Evolutionary conservation across 2,329 filamentous ascomycete genomes (phyloP).

Genomic region (Aaosphaeria pasadenensis): DNA sequence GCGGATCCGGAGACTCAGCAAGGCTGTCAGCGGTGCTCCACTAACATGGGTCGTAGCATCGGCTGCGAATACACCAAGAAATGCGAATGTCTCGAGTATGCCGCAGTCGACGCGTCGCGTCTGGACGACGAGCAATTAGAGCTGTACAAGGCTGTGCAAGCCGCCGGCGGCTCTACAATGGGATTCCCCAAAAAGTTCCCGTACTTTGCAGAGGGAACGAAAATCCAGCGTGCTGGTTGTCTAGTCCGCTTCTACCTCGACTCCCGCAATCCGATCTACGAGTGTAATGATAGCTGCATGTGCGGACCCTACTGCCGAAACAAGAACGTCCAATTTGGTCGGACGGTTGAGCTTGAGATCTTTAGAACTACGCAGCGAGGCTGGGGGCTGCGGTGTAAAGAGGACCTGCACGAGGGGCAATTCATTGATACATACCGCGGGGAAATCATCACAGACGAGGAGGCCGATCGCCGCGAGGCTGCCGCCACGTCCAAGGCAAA

Average conservation of each 20-base stretch:
- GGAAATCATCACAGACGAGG: slow-evolving; percentile 47
- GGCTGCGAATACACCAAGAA: slow-evolving; percentile 61
- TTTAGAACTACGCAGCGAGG: slow-evolving; percentile 72
- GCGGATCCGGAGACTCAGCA: slow-evolving; percentile 61
- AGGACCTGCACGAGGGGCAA: slow-evolving; percentile 66
- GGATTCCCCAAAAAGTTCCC: slow-evolving; percentile 56
- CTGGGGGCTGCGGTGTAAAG: slow-evolving; percentile 70
- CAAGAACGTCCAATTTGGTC: slow-evolving; percentile 71
- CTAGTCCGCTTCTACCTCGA: slow-evolving; percentile 44
- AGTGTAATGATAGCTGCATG: slow-evolving; percentile 70
- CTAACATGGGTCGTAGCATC: slow-evolving; percentile 50
- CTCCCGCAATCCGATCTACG: slow-evolving; percentile 61
- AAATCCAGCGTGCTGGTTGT: slow-evolving; percentile 19
- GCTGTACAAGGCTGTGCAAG: slow-evolving; percentile 14
- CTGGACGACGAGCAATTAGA: slow-evolving; percentile 25
- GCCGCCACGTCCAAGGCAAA: slow-evolving; percentile 56
- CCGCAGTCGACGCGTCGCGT: slow-evolving; percentile 46
- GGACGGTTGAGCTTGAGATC: slow-evolving; percentile 69
- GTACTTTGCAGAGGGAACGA: slow-evolving; percentile 49
- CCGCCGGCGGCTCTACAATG: slow-evolving; percentile 21
- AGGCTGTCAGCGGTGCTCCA: slow-evolving; percentile 63
- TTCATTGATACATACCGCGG: slow-evolving; percentile 80
- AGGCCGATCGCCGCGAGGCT: slow-evolving; percentile 64
- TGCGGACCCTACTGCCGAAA: slow-evolving; percentile 68
- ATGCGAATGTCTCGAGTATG: slow-evolving; percentile 68